Conservation (phyloP, 495 filamentous ascomycete species). For the Hypoxylon intermedium region DNA sequence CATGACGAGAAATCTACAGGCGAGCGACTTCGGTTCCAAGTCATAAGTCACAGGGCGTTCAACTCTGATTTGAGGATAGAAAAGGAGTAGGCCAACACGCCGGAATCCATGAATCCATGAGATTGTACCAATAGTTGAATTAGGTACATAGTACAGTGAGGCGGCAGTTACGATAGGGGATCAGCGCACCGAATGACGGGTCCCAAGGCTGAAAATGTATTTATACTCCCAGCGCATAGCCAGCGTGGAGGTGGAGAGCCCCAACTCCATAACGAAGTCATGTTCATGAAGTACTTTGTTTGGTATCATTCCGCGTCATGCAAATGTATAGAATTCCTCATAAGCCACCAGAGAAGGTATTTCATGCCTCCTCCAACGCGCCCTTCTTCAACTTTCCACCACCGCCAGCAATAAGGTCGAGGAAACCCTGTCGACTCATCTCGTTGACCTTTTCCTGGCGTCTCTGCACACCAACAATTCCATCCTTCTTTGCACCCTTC, state of each 20-base stretch:
- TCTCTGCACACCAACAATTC: constrained; percentile 74
- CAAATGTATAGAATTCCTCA: neutral
- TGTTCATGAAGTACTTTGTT: constrained; percentile 23
- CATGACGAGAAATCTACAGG: constrained; percentile 96
- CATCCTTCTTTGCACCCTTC: constrained; percentile 69
- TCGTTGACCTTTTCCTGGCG: constrained; percentile 86
- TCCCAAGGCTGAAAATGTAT: constrained; percentile 18
- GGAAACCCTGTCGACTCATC: constrained; percentile 94
- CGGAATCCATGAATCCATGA: too few species aligned
- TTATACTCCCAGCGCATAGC: constrained; percentile 21
- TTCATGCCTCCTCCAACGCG: constrained; percentile 58
- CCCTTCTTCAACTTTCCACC: constrained; percentile 60
- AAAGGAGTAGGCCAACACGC: constrained; percentile 14
- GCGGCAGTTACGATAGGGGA: too few species aligned
- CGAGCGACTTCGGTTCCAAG: constrained; percentile 80
- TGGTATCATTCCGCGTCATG: constrained; percentile 33
- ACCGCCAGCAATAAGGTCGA: constrained; percentile 83
- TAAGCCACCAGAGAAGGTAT: too few species aligned
- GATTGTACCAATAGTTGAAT: constrained; percentile 29
- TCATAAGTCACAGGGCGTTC: constrained; percentile 23
- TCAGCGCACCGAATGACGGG: too few species aligned
- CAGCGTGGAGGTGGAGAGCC: constrained; percentile 24
- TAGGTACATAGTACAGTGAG: too few species aligned
- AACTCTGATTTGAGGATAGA: constrained; percentile 40
- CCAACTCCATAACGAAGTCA: constrained; percentile 36